Evolutionary conservation across 805 yeast genomes (phyloP), one percentile per base, ranked within the genome.

Genomic region (Suhomyces prunicola): DNA sequence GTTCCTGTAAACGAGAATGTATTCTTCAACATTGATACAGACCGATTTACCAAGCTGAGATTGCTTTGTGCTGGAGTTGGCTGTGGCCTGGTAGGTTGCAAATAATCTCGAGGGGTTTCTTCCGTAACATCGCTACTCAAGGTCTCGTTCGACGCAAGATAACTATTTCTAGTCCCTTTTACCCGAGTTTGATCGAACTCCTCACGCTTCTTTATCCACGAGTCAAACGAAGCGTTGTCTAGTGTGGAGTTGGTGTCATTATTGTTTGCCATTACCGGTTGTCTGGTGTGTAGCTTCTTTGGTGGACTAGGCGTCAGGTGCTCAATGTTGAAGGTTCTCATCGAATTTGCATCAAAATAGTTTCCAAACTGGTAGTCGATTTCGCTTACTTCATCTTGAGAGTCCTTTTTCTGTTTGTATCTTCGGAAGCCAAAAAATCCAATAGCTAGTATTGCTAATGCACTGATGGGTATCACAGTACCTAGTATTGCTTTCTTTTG

Each of bases 121-220:
- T 47, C 49, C 2, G 42, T 19, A 22, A 27, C 13, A 6, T 40
- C 29, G 45, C 47, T 51, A 47, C 47, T 55, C 19, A 62, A 45
- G 5, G 67, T 63, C 27, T 69, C 76, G 53, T 62, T 67, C 6
- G 73, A 69, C 0, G 68, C 71, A 13, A 68, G 58, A 53, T 59
- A 68, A 48, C 71, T 70, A 48, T 60, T 55, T 35, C 66, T 56
- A 33, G 51, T 40, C 49, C 48, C 49, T 50, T 52, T 60, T 31
- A 26, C 48, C 51, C 53, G 56, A 31, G 60, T 57, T 39, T 57
- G 63, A 6, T 77, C 83, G 55, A 69, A 80, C 52, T 76, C 76
- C 50, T 76, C 77, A 55, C 84, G 64, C 60, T 81, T 81, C 27
- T 74, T 69, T 44, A 75, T 73, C 85, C 85, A 81, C 22, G 83